Conservation (phyloP, 768 basidiomycete species). For the Daedalea quercina region DNA sequence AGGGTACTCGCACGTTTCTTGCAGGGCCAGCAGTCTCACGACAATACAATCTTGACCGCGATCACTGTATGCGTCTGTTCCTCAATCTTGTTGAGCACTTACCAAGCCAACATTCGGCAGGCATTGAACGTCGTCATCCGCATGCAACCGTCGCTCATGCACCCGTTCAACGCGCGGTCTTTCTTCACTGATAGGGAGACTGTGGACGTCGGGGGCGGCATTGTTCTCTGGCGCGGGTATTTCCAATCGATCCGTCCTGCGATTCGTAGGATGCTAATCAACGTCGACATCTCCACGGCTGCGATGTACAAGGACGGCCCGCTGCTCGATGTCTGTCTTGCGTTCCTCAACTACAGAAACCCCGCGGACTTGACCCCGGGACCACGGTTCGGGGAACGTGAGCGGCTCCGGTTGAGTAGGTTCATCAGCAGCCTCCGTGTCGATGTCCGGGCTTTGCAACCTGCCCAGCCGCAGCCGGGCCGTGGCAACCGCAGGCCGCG, state of each 20-base stretch:
- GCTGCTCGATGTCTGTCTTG: conserved; percentile 51
- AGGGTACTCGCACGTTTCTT: conserved; percentile 64
- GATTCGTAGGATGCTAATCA: conserved; percentile 56
- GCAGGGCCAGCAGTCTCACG: conserved; percentile 55
- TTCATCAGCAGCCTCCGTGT: conserved; percentile 51
- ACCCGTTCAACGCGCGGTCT: conserved; percentile 67
- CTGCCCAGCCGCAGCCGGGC: background rate
- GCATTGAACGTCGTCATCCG: conserved; percentile 71
- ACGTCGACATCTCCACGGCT: conserved; percentile 72
- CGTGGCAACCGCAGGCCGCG: conserved; percentile 35
- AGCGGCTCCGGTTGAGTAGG: conserved; percentile 44
- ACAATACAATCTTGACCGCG: conserved; percentile 61
- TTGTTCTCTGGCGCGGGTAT: conserved; percentile 73
- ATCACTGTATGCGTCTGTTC: conserved; percentile 43
- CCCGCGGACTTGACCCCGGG: conserved; percentile 33
- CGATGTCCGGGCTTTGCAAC: conserved; percentile 8
- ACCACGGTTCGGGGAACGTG: conserved; percentile 38
- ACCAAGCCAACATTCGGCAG: too few species aligned
- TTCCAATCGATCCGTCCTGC: conserved; percentile 75
- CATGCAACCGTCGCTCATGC: conserved; percentile 61
- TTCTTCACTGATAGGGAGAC: conserved; percentile 61
- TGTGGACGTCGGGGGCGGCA: conserved; percentile 50
- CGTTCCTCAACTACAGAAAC: conserved; percentile 35
- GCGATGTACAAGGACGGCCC: conserved; percentile 66
- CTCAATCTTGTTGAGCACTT: background rate